A percentile compares a stretch with the other conserved stretches of the same genome.
These are phyloP conservation scores for Tetraselmis chui DNA, from an alignment of 139 green algal species.

Conservation along the genomic window DNA sequence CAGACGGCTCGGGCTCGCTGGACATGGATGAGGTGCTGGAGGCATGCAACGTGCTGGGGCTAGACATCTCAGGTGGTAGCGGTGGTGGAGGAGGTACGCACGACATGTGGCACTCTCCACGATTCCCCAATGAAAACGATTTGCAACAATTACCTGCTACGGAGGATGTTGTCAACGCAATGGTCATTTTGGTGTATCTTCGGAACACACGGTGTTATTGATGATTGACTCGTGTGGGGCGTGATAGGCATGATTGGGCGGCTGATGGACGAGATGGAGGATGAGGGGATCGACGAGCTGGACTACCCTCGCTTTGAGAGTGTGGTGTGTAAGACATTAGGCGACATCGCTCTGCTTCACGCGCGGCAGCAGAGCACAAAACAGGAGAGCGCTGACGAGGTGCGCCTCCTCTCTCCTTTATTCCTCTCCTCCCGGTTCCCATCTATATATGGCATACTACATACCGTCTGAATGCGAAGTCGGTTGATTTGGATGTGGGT, in stretches of 20 bases:
- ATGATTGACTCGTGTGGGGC: no score
- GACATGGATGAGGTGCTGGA: conserved; percentile 9
- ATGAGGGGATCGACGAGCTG: neutral
- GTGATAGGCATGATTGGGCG: neutral
- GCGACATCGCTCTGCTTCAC: neutral
- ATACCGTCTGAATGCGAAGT: no score
- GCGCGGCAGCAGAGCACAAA: neutral
- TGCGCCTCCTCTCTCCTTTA: neutral
- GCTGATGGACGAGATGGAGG: neutral
- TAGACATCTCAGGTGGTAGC: neutral
- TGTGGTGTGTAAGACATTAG: neutral
- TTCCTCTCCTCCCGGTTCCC: neutral
- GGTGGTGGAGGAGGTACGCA: neutral
- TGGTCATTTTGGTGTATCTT: no score
- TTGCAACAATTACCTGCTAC: no score
- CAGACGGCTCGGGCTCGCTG: conserved; percentile 2
- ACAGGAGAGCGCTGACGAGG: neutral
- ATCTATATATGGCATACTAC: no score
- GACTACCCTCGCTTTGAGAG: neutral
- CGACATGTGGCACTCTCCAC: no score
- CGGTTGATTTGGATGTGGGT: no score
- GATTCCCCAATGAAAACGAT: no score
- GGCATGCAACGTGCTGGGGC: conserved; percentile 1
- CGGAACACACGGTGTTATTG: no score
- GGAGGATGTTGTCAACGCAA: no score